A percentile compares a stretch with the other conserved stretches of the same genome.
These are phyloP conservation scores for Penicillium sp. DNA, from an alignment of 2,329 filamentous ascomycete genomes.

Conservation along the genomic window DNA sequence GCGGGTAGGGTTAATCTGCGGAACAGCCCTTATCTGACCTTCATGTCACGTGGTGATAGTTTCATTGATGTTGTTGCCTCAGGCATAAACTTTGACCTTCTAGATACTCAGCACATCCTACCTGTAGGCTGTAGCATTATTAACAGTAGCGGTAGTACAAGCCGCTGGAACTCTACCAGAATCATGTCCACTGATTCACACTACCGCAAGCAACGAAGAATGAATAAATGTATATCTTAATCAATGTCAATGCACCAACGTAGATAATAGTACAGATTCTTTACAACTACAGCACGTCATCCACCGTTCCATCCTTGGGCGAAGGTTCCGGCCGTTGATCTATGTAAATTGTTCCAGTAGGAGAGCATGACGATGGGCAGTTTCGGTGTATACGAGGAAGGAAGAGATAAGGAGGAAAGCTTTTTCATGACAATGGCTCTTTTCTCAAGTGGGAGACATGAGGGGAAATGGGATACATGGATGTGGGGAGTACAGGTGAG, in stretches of 20 bases:
- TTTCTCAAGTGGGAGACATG: slow-evolving; percentile 25
- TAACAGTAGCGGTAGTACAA: too few species aligned
- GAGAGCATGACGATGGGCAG: slow-evolving; percentile 6
- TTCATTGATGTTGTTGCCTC: background rate
- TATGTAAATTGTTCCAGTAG: slow-evolving; percentile 15
- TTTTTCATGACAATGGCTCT: slow-evolving; percentile 36
- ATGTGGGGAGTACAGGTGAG: slow-evolving; percentile 36
- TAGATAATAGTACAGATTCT: slow-evolving; percentile 5
- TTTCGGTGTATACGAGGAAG: slow-evolving; percentile 18
- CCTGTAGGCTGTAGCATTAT: too few species aligned
- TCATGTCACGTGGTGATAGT: background rate
- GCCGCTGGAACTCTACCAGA: background rate
- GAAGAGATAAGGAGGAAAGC: slow-evolving; percentile 15
- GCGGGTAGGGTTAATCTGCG: slow-evolving; percentile 28
- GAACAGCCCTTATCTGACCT: background rate
- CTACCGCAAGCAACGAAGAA: background rate
- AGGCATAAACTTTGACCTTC: too few species aligned
- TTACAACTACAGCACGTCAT: slow-evolving; percentile 4
- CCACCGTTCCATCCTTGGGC: slow-evolving; percentile 1
- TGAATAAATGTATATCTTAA: background rate
- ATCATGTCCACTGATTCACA: too few species aligned
- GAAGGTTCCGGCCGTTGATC: slow-evolving; percentile 1
- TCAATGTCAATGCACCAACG: background rate
- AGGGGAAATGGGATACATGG: slow-evolving; percentile 20
- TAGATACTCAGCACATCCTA: too few species aligned